A percentile compares a stretch with the other conserved stretches of the same genome.
These are phyloP conservation scores for Apophysomyces variabilis DNA, from an alignment of 371 early-diverging fungal species.

Conservation along the genomic window DNA sequence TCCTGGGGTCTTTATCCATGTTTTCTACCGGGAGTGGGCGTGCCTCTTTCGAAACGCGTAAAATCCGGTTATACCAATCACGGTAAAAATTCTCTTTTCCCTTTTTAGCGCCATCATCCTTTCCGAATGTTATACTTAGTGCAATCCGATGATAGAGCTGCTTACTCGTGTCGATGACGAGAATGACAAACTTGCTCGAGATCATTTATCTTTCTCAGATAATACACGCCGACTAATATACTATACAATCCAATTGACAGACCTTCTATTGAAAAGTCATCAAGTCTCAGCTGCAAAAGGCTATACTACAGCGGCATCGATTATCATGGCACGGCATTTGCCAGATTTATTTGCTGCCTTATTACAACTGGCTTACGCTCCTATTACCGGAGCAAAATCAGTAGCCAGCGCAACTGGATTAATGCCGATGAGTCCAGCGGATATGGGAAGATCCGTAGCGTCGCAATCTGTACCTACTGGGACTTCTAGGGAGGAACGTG, in stretches of 20 bases:
- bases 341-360: slow-evolving; percentile 70
- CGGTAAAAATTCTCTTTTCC: slow-evolving; percentile 23
- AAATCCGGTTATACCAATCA: slow-evolving; percentile 56
- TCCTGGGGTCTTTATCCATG: slow-evolving; percentile 76
- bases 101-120: no score
- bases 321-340: slow-evolving; percentile 58
- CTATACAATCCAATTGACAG: slow-evolving; percentile 25
- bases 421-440: slow-evolving; percentile 26
- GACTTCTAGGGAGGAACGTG: slow-evolving; percentile 37
- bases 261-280: slow-evolving; percentile 30
- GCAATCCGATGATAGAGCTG: slow-evolving; percentile 11
- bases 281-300: slow-evolving; percentile 28
- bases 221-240: slow-evolving; percentile 14
- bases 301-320: slow-evolving; percentile 65
- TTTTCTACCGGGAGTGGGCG: slow-evolving; percentile 68
- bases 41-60: slow-evolving; percentile 65
- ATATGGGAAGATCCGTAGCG: not conserved
- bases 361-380: slow-evolving; percentile 72
- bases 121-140: no score
- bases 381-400: slow-evolving; percentile 37
- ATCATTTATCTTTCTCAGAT: not conserved
- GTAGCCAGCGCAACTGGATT: not conserved
- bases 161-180: slow-evolving; percentile 1
- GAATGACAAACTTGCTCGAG: not conserved
- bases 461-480: slow-evolving; percentile 8